Evolutionary conservation across 1,284 basidiomycete species (phyloP), one percentile per base, ranked within the genome.

Genomic region (Irpex sp.): DNA sequence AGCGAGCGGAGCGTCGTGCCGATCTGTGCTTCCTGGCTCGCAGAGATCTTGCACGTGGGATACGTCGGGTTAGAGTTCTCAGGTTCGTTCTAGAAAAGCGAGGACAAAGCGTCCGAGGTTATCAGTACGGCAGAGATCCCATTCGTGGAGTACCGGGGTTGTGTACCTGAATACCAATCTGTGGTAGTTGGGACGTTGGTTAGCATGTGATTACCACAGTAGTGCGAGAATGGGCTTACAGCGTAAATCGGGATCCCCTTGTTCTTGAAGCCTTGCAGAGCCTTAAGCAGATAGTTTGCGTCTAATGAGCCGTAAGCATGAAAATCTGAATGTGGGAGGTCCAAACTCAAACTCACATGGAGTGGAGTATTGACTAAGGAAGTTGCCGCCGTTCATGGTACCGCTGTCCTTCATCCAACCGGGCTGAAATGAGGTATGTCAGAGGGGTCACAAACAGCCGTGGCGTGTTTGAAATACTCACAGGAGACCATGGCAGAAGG

Each of bases 401-500:
- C 61, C 74, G 46, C 75, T 78, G 59, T 70, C 71, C 67, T 83
- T 84, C 81, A 83, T 82, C 83, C 83, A 84, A 9, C 72, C 81
- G 2, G 83, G 83, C 81, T 83, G 50, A 1, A 36, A 43, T 43
- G 31, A 55, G 17, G 55, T 9, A 51, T 4, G 7, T 51, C 33
- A 21, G 36, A 31, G 61, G 21, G 17, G 33, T 26, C n/a, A 31
- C 26, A 17, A 8, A 8, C 21, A 1, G 36, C 47, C n/a, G 21
- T 21, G 21, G 21, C 21, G 8, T 4, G 33, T 8, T 6, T 8
- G 5, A 15, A 51, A 15, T n/a, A 71, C 77, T 64, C 64, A 83
- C 82, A 8, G 82, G 80, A 61, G 81, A 83, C 83, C 83, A 84
- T 1, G 83, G 83, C 35, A 81, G 43, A 11, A 83, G 63, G 57